Conservation (phyloP, 176 grass and related monocot species). For the Aegilops bicornis region DNA sequence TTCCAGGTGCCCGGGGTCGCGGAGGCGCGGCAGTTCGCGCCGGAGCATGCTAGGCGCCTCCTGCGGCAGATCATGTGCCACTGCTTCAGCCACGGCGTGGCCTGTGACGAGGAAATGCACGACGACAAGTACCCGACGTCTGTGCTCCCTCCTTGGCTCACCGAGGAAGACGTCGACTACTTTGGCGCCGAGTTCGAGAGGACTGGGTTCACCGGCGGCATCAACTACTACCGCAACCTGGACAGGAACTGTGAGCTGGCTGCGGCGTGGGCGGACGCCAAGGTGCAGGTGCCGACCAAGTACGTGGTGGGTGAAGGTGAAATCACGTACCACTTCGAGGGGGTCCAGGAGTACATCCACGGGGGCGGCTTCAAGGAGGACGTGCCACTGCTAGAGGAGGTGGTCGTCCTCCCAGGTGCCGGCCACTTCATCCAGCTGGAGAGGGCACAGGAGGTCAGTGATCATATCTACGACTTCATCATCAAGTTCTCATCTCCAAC, state of each 20-base stretch:
- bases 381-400: not conserved
- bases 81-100: not conserved
- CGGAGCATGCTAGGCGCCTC: not conserved
- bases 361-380: not conserved
- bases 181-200: not conserved
- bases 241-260: constrained; percentile 5
- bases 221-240: constrained; percentile 8
- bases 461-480: no score
- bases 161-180: not conserved
- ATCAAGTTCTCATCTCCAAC: no score
- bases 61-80: not conserved
- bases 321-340: not conserved
- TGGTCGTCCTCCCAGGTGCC: not conserved
- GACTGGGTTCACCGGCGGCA: not conserved
- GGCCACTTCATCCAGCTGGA: not conserved
- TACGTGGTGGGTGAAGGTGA: not conserved
- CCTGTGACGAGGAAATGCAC: not conserved
- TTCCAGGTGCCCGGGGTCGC: not conserved
- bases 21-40: not conserved
- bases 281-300: not conserved
- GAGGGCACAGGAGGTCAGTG: not conserved
- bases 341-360: not conserved
- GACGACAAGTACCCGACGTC: not conserved
- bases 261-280: not conserved
- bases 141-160: not conserved